A percentile compares a stretch with the other conserved stretches of the same genome.
phyloP scores from a whole-genome alignment of 2,329 filamentous ascomycete species.

The Ceratocystis diversiconidia region DNA sequence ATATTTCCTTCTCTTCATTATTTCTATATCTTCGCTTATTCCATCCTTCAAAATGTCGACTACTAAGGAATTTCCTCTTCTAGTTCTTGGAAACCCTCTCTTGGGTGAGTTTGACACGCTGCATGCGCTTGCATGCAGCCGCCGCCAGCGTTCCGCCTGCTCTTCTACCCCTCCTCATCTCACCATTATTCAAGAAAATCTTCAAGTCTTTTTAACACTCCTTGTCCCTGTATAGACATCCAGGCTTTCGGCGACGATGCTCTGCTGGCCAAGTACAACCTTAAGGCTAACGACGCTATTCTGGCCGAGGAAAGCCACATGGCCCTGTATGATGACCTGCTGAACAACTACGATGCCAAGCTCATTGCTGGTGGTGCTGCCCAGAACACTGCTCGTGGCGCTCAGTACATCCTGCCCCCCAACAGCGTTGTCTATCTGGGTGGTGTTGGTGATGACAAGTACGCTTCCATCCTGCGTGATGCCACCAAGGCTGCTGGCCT shows the following conservation, averaged over 20 bases:
- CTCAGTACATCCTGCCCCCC: conserved; percentile 83
- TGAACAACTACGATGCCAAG: conserved; percentile 84
- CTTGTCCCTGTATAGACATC: conserved; percentile 49
- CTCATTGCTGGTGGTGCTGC: conserved; percentile 91
- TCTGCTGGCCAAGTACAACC: conserved; percentile 78
- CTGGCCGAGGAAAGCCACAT: conserved; percentile 86
- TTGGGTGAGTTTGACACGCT: conserved; percentile 50
- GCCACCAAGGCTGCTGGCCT: conserved; percentile 80
- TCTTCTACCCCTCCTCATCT: neutral
- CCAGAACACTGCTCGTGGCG: conserved; percentile 92
- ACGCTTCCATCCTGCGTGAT: conserved; percentile 73
- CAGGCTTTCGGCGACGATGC: conserved; percentile 71
- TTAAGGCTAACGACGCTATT: conserved; percentile 96
- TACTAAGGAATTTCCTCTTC: conserved; percentile 67
- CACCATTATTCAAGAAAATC: neutral
- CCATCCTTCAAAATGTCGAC: conserved; percentile 47
- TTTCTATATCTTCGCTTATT: neutral
- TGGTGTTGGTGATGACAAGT: conserved; percentile 90
- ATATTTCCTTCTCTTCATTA: neutral
- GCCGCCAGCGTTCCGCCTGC: too few relatives aligned
- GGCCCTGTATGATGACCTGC: conserved; percentile 80
- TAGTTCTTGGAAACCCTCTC: conserved; percentile 94
- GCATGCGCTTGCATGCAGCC: neutral
- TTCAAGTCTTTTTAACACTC: conserved; percentile 4
- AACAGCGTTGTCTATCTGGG: conserved; percentile 90